Percentiles rank a stretch among this genome's conserved stretches.
These are phyloP conservation scores for Aphanomyces euteiches DNA, from an alignment of 352 stramenopile species.

Conservation along the genomic window DNA sequence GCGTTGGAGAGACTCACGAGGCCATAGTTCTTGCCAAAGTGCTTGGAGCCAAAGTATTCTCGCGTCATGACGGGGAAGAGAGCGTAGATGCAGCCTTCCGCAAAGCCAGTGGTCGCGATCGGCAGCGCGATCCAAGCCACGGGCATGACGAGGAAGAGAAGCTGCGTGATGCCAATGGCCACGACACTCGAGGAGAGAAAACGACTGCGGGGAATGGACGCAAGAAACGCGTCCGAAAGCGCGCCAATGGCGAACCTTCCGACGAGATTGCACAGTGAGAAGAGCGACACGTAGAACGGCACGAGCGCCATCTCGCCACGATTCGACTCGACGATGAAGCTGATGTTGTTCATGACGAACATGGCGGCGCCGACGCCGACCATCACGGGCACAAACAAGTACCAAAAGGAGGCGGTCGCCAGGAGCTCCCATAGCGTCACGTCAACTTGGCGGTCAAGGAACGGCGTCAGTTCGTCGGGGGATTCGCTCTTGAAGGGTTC, in stretches of 20 bases:
- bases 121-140: constrained; percentile 44
- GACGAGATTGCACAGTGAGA: constrained; percentile 64
- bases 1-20: constrained; percentile 70
- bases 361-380: constrained; percentile 65
- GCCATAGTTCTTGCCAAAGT: constrained; percentile 79
- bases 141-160: constrained; percentile 52
- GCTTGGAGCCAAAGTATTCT: constrained; percentile 58
- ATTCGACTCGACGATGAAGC: constrained; percentile 70
- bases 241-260: constrained; percentile 50
- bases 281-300: constrained; percentile 57
- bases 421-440: constrained; percentile 54
- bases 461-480: background rate
- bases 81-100: constrained; percentile 71
- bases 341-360: constrained; percentile 77
- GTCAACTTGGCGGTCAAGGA: background rate
- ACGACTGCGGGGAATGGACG: constrained; percentile 48
- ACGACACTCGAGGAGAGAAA: constrained; percentile 55
- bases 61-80: constrained; percentile 66
- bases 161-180: constrained; percentile 51
- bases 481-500: background rate
- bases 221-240: constrained; percentile 56
- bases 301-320: constrained; percentile 48
- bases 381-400: constrained; percentile 65
- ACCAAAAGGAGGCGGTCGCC: constrained; percentile 51
- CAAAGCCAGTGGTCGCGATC: constrained; percentile 53